Base-by-base conservation (phyloP, 345 rosid genomes). In the Eucalyptus pauciflora region DNA sequence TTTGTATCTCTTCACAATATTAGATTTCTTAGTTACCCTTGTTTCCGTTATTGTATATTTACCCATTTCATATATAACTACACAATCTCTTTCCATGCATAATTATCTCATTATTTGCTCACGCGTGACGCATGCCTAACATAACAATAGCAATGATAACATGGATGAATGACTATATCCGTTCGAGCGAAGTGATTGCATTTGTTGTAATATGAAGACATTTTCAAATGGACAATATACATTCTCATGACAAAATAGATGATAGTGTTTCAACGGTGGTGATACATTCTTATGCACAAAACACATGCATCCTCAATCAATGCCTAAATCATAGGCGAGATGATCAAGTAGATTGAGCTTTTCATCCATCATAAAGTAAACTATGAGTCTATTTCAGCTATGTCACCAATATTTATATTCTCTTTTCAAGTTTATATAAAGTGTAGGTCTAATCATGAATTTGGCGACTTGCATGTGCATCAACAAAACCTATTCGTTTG, bases 221-320 rank as follows among this genome's bases (percentile, higher is more conserved):
- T 22, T 20, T 22, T 56, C 64, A 24, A 24, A 58, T 58, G 64
- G 64, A 58, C 64, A 58, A 58, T 58, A 24, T 9, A 24, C 27
- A 25, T 58, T 58, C 13, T 58, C 29, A 50, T 3, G 58, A 0
- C 0, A 0, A 52, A 52, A 52, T 52, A 52, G 25, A 52, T 20
- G 10, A 18, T 7, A 8, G 10, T 2, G 0, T 50, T 50, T 15
- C 52, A 6, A 50, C 3, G 18, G 3, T 50, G 1, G 52, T 15
- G 52, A 50, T 50, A 50, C 52, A 50, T 11, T 33, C 37, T 13
- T n/a, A 27, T 13, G 76, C 37, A 7, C 18, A 69, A 17, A 33
- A 37, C 24, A 31, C 80, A 1, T 33, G 24, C 24, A 69, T 69
- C 43, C 80, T 33, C 45, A 15, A 7, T 69, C 43, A 33, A 3